Conservation (phyloP, 148 eudicot species). For the Heliamphora exappendiculata region DNA sequence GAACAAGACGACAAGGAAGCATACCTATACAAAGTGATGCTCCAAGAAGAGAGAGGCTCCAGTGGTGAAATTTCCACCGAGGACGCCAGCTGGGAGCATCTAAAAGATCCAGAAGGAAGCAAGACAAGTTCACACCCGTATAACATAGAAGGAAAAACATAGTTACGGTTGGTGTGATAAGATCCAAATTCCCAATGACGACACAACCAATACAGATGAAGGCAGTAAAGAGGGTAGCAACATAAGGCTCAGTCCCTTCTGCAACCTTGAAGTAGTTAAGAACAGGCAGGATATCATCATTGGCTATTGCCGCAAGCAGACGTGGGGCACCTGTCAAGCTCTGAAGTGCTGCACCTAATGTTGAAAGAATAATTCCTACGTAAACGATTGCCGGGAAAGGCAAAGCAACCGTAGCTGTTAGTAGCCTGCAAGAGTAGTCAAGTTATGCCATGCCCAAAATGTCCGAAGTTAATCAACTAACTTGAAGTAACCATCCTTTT, state of each 20-base stretch:
- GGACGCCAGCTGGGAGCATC: constrained; percentile 99
- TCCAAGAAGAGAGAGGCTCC: constrained; percentile 98
- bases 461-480: not conserved
- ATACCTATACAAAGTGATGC: constrained; percentile 88
- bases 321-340: constrained; percentile 97
- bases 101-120: constrained; percentile 93
- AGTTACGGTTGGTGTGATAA: constrained; percentile 86
- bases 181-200: constrained; percentile 93
- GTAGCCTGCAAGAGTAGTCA: constrained; percentile 58
- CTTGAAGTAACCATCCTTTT: not conserved
- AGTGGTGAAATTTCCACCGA: constrained; percentile 97
- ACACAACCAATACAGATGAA: constrained; percentile 92
- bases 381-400: constrained; percentile 76
- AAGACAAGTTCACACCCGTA: constrained; percentile 94
- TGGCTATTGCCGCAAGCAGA: constrained; percentile 94
- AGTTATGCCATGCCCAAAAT: constrained; percentile 5
- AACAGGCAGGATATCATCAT: constrained; percentile 93
- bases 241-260: constrained; percentile 82
- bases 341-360: constrained; percentile 97
- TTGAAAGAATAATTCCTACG: constrained; percentile 91
- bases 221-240: constrained; percentile 93
- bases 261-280: constrained; percentile 93
- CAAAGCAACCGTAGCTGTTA: constrained; percentile 97
- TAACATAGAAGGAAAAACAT: constrained; percentile 96
- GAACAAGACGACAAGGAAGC: constrained; percentile 12